phyloP scores from a whole-genome alignment of 305 asterid genomes.

The Fraxinus albicans region DNA sequence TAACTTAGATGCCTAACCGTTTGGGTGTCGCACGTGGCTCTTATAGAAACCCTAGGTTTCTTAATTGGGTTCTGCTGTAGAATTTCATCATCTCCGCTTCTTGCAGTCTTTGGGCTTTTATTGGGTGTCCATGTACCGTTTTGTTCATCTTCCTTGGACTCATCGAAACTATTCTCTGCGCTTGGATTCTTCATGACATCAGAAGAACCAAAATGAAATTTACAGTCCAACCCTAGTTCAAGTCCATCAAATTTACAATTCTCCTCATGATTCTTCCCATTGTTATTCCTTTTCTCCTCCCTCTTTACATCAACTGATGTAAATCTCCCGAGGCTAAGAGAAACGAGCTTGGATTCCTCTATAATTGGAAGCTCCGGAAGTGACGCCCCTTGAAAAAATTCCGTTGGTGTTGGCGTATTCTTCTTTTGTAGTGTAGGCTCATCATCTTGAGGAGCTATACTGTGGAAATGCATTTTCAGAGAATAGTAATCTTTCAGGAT shows the following conservation, averaged over 20 bases:
- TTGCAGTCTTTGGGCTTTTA: constrained; percentile 25
- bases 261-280: constrained; percentile 4
- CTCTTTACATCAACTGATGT: constrained; percentile 24
- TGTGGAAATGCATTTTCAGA: constrained; percentile 34
- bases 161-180: constrained; percentile 21
- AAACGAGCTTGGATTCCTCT: constrained; percentile 37
- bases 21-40: constrained; percentile 49
- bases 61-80: constrained; percentile 37
- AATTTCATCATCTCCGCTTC: constrained; percentile 33
- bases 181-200: constrained; percentile 3
- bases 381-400: background rate
- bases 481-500: constrained; percentile 34
- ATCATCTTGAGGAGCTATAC: constrained; percentile 15
- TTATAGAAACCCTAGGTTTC: constrained; percentile 58
- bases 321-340: constrained; percentile 42
- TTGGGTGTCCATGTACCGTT: background rate
- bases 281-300: constrained; percentile 4
- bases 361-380: constrained; percentile 5
- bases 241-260: constrained; percentile 28
- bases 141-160: constrained; percentile 28
- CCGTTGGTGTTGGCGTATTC: background rate
- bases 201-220: constrained; percentile 7
- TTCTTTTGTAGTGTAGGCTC: background rate
- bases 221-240: constrained; percentile 37
- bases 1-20: constrained; percentile 22